Conservation (phyloP, 139 green algal genomes). For the Chlamydomonas sp. region DNA sequence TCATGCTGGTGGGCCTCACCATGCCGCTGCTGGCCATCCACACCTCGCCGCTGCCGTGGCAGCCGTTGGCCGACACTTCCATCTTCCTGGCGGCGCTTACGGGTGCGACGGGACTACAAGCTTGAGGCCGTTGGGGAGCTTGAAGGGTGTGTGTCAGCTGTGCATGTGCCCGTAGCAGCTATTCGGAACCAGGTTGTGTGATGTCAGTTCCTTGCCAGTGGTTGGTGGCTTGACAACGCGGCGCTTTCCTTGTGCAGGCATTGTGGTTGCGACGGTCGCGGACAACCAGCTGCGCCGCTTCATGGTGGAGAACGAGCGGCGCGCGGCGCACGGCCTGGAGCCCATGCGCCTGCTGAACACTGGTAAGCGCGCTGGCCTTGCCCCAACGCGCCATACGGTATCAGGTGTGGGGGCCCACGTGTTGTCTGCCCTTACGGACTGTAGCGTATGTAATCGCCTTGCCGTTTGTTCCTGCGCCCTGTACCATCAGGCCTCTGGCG, state of each 20-base stretch:
- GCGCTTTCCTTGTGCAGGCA: slow-evolving; percentile 21
- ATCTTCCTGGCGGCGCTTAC: slow-evolving; percentile 17
- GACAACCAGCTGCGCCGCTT: slow-evolving; percentile 66
- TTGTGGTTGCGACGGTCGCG: slow-evolving; percentile 43
- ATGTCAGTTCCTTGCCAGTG: no score
- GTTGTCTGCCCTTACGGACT: no score
- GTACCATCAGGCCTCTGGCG: slow-evolving; percentile 72
- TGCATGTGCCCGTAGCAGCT: no score
- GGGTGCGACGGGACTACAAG: not conserved
- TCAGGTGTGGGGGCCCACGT: no score
- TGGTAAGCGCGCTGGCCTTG: not conserved
- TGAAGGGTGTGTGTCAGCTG: not conserved
- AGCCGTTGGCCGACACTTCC: not conserved
- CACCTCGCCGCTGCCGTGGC: slow-evolving; percentile 40
- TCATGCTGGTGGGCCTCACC: slow-evolving; percentile 64
- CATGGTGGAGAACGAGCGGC: slow-evolving; percentile 40
- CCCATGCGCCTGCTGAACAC: slow-evolving; percentile 34
- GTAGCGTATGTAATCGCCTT: no score
- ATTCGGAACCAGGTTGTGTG: no score
- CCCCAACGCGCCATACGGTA: not conserved
- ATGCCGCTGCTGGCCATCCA: slow-evolving; percentile 55
- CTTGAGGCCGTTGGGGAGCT: not conserved
- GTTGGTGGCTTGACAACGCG: no score
- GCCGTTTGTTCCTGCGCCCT: no score
- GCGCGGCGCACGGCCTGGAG: not conserved